Percentiles rank a stretch among this genome's conserved stretches.
Evolutionary conservation across 208 protist genomes (phyloP).

Genomic region (Trypanosoma scelopori): DNA sequence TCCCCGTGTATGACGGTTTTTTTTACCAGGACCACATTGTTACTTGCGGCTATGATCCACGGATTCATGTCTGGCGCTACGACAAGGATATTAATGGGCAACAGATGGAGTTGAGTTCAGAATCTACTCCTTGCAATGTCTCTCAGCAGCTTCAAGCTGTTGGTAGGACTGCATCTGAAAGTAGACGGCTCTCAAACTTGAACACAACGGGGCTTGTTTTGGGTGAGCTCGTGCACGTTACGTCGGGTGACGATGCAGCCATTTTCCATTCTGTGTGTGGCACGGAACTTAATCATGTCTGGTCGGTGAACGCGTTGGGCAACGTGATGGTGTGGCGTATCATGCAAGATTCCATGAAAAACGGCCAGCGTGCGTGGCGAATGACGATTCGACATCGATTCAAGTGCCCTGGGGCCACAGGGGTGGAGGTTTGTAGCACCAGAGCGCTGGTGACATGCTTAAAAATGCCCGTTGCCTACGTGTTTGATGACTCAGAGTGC

Average conservation of each 20-base stretch:
- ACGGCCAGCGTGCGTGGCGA: slow-evolving; percentile 40
- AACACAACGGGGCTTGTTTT: neutral
- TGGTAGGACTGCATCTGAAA: neutral
- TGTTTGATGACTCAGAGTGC: slow-evolving; percentile 57
- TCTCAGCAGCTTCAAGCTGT: neutral
- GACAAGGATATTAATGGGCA: slow-evolving; percentile 3
- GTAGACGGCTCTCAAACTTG: neutral
- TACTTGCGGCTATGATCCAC: slow-evolving; percentile 64
- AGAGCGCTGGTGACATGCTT: slow-evolving; percentile 61
- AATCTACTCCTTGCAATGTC: neutral
- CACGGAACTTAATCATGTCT: slow-evolving; percentile 52
- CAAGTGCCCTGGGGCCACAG: slow-evolving; percentile 46
- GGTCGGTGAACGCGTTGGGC: slow-evolving; percentile 65
- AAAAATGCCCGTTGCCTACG: slow-evolving; percentile 45
- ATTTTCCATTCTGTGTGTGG: slow-evolving; percentile 56
- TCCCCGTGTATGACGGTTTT: slow-evolving; percentile 63
- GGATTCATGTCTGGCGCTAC: slow-evolving; percentile 64
- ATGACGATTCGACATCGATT: slow-evolving; percentile 54
- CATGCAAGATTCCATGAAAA: slow-evolving; percentile 24
- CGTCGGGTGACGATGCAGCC: slow-evolving; percentile 30
- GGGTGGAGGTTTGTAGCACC: slow-evolving; percentile 44
- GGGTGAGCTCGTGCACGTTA: slow-evolving; percentile 32
- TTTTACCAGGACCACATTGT: slow-evolving; percentile 79
- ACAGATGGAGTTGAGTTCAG: neutral
- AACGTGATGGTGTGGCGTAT: slow-evolving; percentile 75